Evolutionary conservation across 192 early-diverging fungal species (phyloP).

Genomic region (Backusella sp.): DNA sequence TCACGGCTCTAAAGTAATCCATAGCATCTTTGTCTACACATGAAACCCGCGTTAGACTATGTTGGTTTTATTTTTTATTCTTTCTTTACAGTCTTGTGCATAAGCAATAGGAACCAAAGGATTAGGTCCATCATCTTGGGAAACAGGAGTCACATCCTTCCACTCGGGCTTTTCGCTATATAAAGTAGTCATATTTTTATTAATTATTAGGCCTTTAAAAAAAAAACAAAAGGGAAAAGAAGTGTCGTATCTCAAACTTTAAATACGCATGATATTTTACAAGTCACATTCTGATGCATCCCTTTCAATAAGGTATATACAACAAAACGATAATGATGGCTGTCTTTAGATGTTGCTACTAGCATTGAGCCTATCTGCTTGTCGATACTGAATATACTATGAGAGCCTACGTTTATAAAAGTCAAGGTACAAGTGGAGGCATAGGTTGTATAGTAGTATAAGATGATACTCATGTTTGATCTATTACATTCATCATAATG

Average conservation of each 20-base stretch:
- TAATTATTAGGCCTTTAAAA: neutral
- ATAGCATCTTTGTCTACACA: slow-evolving; percentile 69
- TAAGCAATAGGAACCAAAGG: slow-evolving; percentile 84
- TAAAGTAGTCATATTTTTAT: neutral
- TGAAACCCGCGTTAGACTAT: neutral
- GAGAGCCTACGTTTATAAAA: no score
- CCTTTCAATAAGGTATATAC: no score
- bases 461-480: neutral
- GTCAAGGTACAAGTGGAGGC: no score
- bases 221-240: neutral
- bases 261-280: neutral
- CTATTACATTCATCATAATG: neutral
- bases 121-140: slow-evolving; percentile 78
- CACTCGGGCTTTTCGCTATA: slow-evolving; percentile 48
- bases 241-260: neutral
- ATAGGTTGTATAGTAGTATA: no score
- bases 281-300: neutral
- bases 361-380: no score
- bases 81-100: slow-evolving; percentile 63
- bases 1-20: slow-evolving; percentile 86
- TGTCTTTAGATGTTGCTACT: no score
- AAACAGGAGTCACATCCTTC: slow-evolving; percentile 69
- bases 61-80: neutral
- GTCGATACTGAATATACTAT: no score
- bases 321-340: no score